These are phyloP conservation scores for Simplicillium sp. DNA, from an alignment of 2,329 filamentous ascomycete genomes.

Conservation along the genomic window DNA sequence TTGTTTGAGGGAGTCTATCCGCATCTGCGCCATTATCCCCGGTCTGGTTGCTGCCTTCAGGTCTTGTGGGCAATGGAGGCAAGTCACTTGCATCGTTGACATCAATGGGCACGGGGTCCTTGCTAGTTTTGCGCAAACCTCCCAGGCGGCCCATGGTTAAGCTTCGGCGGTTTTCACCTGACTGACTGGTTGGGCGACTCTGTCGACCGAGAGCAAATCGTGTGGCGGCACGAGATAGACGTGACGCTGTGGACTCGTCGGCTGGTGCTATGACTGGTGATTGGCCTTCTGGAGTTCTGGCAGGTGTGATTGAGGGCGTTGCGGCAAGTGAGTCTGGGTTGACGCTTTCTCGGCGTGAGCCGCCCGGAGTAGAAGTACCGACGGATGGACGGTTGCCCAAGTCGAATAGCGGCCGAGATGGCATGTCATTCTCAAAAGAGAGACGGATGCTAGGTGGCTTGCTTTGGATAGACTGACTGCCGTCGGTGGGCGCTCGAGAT, in stretches of 20 bases:
- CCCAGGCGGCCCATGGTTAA: constrained; percentile 47
- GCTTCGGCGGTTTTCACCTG: constrained; percentile 48
- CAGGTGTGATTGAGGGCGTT: constrained; percentile 27
- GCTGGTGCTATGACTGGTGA: constrained; percentile 31
- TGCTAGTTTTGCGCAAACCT: constrained; percentile 40
- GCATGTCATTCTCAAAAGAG: constrained; percentile 45
- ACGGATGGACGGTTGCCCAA: constrained; percentile 29
- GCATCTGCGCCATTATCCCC: not conserved
- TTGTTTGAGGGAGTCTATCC: constrained; percentile 8
- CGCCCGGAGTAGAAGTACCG: constrained; percentile 18
- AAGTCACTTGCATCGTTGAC: not conserved
- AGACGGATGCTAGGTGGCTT: constrained; percentile 43
- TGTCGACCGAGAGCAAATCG: constrained; percentile 38
- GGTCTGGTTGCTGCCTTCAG: constrained; percentile 11
- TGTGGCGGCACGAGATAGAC: constrained; percentile 48
- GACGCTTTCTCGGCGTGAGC: constrained; percentile 41
- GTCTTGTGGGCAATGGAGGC: not conserved
- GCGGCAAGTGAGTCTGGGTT: constrained; percentile 32
- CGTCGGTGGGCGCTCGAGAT: constrained; percentile 6
- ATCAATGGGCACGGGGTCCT: constrained; percentile 27
- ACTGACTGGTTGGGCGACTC: constrained; percentile 49
- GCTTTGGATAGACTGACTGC: constrained; percentile 11
- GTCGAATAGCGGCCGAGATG: constrained; percentile 30
- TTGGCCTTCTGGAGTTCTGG: constrained; percentile 22
- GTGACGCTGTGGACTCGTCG: constrained; percentile 44